phyloP scores from a whole-genome alignment of 2,329 filamentous ascomycete genomes.

The Neofusicoccum sp. region DNA sequence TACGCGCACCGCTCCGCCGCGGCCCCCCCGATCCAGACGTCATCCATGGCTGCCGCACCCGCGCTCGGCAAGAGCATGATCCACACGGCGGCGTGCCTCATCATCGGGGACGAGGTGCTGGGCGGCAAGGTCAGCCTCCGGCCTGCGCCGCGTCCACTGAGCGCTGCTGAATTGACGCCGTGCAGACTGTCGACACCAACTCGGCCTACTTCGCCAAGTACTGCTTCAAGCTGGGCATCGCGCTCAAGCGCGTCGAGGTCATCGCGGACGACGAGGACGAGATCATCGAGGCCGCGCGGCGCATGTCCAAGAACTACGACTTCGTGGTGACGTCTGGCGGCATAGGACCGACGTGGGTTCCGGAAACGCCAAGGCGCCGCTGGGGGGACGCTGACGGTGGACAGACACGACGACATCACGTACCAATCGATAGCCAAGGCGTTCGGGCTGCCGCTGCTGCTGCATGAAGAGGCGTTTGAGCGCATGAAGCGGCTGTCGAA shows the following conservation, averaged over 20 bases:
- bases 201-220: conserved; percentile 64
- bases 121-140: conserved; percentile 69
- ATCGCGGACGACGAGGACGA: conserved; percentile 89
- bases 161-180: conserved; percentile 6
- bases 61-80: conserved; percentile 66
- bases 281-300: conserved; percentile 79
- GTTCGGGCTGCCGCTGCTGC: conserved; percentile 71
- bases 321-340: conserved; percentile 94
- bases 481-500: conserved; percentile 82
- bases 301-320: conserved; percentile 89
- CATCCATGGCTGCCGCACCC: conserved; percentile 42
- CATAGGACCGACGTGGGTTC: conserved; percentile 84
- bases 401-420: conserved; percentile 93
- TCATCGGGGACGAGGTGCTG: conserved; percentile 96
- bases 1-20: conserved; percentile 51
- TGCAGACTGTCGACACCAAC: conserved; percentile 64
- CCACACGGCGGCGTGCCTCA: conserved; percentile 84
- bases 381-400: conserved; percentile 22
- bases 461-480: conserved; percentile 73
- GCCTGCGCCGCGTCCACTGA: neutral
- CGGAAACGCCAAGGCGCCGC: conserved; percentile 16
- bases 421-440: conserved; percentile 92
- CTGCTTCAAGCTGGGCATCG: conserved; percentile 64
- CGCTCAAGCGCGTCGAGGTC: conserved; percentile 83
- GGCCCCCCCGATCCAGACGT: conserved; percentile 32